phyloP scores from a whole-genome alignment of 306 rosid species.

The Cicer yamashitae region DNA sequence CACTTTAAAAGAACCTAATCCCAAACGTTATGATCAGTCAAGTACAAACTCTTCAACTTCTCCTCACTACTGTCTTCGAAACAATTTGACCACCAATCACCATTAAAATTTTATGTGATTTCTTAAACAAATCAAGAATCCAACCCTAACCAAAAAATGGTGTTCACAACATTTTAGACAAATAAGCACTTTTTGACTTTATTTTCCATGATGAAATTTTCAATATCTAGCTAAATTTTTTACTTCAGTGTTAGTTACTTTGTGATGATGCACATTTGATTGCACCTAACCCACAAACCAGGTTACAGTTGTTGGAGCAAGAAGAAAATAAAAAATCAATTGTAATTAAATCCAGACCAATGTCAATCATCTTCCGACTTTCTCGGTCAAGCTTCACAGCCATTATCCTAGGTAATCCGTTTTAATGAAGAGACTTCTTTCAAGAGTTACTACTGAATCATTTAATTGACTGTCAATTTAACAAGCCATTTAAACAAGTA shows the following conservation, averaged over 20 bases:
- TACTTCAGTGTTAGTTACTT: background rate
- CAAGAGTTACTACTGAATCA: background rate
- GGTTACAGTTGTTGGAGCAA: background rate
- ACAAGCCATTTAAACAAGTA: background rate
- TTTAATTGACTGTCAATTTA: background rate
- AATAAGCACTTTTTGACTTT: background rate
- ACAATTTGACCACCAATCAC: constrained; percentile 1
- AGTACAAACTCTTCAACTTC: background rate
- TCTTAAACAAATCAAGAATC: background rate
- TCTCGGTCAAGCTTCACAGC: constrained; percentile 2
- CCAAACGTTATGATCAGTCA: too few species aligned
- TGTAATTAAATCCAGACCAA: background rate
- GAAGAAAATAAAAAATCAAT: background rate
- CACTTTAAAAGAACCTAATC: too few species aligned
- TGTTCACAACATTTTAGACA: background rate
- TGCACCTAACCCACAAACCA: background rate
- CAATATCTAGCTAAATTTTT: background rate
- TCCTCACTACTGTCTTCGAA: background rate
- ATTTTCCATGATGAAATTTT: constrained; percentile 7
- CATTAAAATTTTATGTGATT: background rate
- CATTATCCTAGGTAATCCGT: background rate
- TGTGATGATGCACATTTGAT: background rate
- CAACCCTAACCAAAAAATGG: background rate
- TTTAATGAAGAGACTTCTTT: background rate
- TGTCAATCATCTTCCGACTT: background rate